Evolutionary conservation across 495 filamentous ascomycete species (phyloP).

Genomic region (Trichocladium antarcticum): DNA sequence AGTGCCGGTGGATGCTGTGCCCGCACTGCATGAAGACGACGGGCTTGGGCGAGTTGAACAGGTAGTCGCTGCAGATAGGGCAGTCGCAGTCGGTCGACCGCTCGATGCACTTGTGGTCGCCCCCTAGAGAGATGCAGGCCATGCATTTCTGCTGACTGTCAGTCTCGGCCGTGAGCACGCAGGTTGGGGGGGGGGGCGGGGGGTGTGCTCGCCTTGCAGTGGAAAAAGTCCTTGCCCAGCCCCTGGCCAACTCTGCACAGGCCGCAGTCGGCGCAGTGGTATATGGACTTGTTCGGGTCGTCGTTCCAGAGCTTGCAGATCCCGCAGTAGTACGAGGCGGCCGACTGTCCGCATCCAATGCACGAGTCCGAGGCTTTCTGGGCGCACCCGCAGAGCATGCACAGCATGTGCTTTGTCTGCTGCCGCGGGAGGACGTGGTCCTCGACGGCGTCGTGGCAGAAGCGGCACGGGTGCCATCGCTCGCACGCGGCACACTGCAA

Average conservation of each 20-base stretch:
- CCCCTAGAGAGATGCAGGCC: constrained; percentile 72
- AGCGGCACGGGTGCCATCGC: constrained; percentile 88
- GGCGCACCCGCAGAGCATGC: constrained; percentile 86
- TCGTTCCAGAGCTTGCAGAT: constrained; percentile 98
- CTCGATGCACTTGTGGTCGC: constrained; percentile 87
- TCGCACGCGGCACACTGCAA: constrained; percentile 82
- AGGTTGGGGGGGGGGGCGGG: background rate
- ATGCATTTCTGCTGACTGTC: constrained; percentile 55
- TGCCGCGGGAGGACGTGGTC: constrained; percentile 71
- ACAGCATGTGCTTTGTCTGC: constrained; percentile 90
- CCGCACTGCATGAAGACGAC: constrained; percentile 95
- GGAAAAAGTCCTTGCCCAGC: constrained; percentile 89
- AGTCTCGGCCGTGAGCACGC: background rate
- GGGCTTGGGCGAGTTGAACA: constrained; percentile 82
- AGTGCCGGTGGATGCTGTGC: constrained; percentile 85
- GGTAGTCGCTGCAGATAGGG: constrained; percentile 95
- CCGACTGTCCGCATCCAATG: constrained; percentile 57
- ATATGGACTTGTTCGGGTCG: constrained; percentile 80
- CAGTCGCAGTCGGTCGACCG: constrained; percentile 90
- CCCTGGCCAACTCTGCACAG: constrained; percentile 88
- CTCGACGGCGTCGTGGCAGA: constrained; percentile 84
- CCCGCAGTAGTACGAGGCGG: constrained; percentile 87
- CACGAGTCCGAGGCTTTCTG: constrained; percentile 76
- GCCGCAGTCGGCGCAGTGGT: constrained; percentile 93
- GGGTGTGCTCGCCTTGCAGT: constrained; percentile 69